Conservation (phyloP, 2,329 filamentous ascomycete genomes). For the Ophiostoma fasciatum region DNA sequence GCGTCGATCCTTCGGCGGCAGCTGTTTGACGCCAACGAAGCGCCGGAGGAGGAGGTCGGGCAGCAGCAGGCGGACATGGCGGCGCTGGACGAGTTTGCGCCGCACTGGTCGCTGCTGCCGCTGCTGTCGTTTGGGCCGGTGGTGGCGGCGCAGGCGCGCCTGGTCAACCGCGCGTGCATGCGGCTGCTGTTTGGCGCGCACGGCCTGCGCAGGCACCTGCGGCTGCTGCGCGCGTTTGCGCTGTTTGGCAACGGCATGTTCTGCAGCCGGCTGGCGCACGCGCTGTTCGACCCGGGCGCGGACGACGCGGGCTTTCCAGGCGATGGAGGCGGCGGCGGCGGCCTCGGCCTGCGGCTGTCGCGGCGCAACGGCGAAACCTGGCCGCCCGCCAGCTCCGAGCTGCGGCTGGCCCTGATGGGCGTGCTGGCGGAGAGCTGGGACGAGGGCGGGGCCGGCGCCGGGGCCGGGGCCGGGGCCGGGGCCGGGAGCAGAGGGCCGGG, state of each 20-base stretch:
- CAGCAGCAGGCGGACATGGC: neutral
- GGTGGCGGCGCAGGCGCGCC: slow-evolving; percentile 55
- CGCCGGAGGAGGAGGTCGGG: neutral
- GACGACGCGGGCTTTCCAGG: slow-evolving; percentile 50
- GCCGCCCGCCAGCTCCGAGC: slow-evolving; percentile 87
- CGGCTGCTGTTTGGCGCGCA: slow-evolving; percentile 61
- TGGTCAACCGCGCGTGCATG: slow-evolving; percentile 66
- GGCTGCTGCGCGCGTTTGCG: slow-evolving; percentile 64
- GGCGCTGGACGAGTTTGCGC: slow-evolving; percentile 22
- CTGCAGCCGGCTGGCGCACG: slow-evolving; percentile 61
- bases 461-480: neutral
- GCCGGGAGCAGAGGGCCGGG: neutral
- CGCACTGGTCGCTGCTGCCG: slow-evolving; percentile 45
- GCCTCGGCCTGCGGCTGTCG: slow-evolving; percentile 75
- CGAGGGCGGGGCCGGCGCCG: neutral
- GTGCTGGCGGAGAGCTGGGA: slow-evolving; percentile 62
- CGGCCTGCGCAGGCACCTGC: slow-evolving; percentile 55
- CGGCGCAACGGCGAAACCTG: slow-evolving; percentile 54
- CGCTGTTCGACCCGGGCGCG: slow-evolving; percentile 72
- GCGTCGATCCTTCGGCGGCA: slow-evolving; percentile 24
- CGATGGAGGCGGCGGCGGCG: slow-evolving; percentile 45
- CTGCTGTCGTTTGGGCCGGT: slow-evolving; percentile 63
- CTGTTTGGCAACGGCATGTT: slow-evolving; percentile 77
- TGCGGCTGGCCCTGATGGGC: slow-evolving; percentile 79
- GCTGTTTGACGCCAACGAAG: slow-evolving; percentile 19